Conservation (phyloP, 352 stramenopile genomes). For the Phytophthora fragariae region DNA sequence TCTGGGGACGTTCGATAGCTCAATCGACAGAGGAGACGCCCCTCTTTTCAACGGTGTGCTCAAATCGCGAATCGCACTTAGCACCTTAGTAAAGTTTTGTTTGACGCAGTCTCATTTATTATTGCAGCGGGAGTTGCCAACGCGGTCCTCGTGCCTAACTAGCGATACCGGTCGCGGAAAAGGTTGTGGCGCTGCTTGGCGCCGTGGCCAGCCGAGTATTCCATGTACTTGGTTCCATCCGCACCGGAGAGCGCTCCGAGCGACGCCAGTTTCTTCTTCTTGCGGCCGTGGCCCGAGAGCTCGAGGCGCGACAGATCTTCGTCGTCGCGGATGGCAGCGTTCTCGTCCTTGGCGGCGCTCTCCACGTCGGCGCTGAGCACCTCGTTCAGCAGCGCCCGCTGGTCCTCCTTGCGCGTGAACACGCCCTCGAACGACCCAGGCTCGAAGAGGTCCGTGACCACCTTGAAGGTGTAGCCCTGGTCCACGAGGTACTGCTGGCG, state of each 20-base stretch:
- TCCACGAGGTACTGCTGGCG: conserved; percentile 99
- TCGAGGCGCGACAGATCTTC: conserved; percentile 83
- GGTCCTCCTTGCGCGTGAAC: conserved; percentile 83
- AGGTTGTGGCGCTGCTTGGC: conserved; percentile 89
- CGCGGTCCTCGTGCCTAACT: conserved; percentile 6
- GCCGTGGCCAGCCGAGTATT: conserved; percentile 84
- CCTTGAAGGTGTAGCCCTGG: conserved; percentile 99
- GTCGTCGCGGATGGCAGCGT: conserved; percentile 82
- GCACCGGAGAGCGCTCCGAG: conserved; percentile 81
- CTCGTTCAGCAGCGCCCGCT: conserved; percentile 79
- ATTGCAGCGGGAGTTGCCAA: conserved; percentile 1
- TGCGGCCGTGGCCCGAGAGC: conserved; percentile 59
- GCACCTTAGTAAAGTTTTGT: too few relatives aligned
- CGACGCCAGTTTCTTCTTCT: conserved; percentile 83
- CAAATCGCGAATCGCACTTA: too few relatives aligned
- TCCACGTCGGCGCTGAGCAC: conserved; percentile 85
- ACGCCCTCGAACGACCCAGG: conserved; percentile 79
- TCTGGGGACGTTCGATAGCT: too few relatives aligned
- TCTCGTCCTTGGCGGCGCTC: conserved; percentile 84
- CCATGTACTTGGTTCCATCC: conserved; percentile 87
- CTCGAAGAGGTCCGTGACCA: conserved; percentile 96
- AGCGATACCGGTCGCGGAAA: conserved; percentile 86
- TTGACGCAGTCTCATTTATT: too few relatives aligned
- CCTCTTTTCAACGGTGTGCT: too few relatives aligned
- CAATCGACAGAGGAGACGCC: too few relatives aligned